Evolutionary conservation across 805 yeast genomes (phyloP), one percentile per base, ranked within the genome.

Genomic region (Ogataea saltuana): DNA sequence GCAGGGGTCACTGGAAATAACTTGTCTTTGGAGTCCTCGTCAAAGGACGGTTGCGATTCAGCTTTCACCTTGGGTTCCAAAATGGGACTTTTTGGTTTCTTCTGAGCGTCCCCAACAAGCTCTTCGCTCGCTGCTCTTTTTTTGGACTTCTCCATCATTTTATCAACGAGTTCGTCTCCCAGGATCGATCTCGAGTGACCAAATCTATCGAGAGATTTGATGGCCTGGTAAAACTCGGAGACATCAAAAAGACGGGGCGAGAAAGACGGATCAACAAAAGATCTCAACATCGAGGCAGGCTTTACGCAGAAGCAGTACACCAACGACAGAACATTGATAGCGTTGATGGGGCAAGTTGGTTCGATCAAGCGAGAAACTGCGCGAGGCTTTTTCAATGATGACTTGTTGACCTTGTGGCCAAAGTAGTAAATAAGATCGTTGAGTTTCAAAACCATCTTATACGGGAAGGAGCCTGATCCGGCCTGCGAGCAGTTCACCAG

Each of bases 251-350:
- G 41, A 22, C 58, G 50, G 6, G 59, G 60, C 3, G 48, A 44
- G 17, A 47, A 49, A 1, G 38, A 23, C 1, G 57, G 54, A 44
- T 57, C 59, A 39, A 56, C 48, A 29, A 62, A 59, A 18, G 52
- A 31, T 5, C 36, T 45, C 6, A 40, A 42, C 20, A 59, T 13
- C 11, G 50, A 30, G 3, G 48, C 39, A 2, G 58, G 53, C 33
- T 54, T 47, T 3, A 54, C 46, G 37, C 66, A 61, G 38, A 62
- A 60, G 2, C 59, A 51, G 42, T 58, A 63, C 3, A 64, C 49
- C 9, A 61, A 38, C 1, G 60, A 41, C 22, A 64, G 41, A 16
- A 62, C 35, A 42, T 64, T 64, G n/a, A 63, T 42, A 2, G 64
- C 62, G 39, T 61, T 58, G 25, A 59, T 56, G 3, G 47, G 27